Percentiles rank a stretch among this genome's conserved stretches.
Evolutionary conservation across 768 basidiomycete genomes (phyloP).

Genomic region (Pilatotrama ljubarskyi): DNA sequence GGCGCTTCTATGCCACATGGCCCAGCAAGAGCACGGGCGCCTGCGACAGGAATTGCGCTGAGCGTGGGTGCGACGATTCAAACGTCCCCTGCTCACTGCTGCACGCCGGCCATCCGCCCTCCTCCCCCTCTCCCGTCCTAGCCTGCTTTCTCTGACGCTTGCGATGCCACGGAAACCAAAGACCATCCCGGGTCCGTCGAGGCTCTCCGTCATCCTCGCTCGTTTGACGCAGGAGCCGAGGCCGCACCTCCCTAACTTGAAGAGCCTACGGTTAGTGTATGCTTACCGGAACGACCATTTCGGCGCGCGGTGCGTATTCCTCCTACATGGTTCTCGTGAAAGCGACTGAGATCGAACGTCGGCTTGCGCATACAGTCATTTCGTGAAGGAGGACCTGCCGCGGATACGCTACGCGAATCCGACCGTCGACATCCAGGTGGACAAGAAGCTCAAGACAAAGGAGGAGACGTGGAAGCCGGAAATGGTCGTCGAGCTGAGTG

Average conservation of each 20-base stretch:
- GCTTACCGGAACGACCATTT: slow-evolving; percentile 71
- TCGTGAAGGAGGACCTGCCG: slow-evolving; percentile 76
- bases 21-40: no score
- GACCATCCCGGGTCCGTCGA: slow-evolving; percentile 47
- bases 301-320: slow-evolving; percentile 60
- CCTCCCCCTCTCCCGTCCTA: no score
- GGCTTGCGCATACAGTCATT: slow-evolving; percentile 50
- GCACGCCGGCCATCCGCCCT: no score
- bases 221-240: slow-evolving; percentile 52
- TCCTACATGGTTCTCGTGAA: no score
- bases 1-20: no score
- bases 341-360: neutral
- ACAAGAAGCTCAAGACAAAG: slow-evolving; percentile 51
- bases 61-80: no score
- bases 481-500: slow-evolving; percentile 63
- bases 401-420: slow-evolving; percentile 80
- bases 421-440: slow-evolving; percentile 56
- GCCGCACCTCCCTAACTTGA: slow-evolving; percentile 50
- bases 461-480: slow-evolving; percentile 61
- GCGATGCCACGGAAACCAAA: slow-evolving; percentile 33
- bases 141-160: neutral
- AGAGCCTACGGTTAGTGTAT: slow-evolving; percentile 53
- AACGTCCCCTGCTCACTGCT: no score
- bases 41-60: no score
- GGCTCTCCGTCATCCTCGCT: slow-evolving; percentile 54